Conservation (phyloP, 805 yeast genomes). For the Teunomyces atbi region DNA sequence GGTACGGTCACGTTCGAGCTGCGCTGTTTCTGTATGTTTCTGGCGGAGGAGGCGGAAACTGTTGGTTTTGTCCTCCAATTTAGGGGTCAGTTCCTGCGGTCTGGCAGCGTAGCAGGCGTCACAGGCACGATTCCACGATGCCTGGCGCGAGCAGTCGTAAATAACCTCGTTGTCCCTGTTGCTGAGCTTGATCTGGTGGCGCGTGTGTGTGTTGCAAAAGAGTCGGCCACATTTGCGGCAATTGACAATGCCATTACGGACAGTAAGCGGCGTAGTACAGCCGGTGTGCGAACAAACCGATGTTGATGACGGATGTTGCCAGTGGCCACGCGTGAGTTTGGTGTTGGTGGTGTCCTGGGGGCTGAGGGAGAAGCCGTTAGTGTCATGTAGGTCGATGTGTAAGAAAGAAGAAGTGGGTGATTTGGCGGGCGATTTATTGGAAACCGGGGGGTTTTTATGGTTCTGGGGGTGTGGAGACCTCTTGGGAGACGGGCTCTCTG, state of each 20-base stretch:
- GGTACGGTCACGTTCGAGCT: constrained; percentile 53
- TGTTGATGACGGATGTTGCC: constrained; percentile 49
- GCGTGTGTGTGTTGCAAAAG: constrained; percentile 65
- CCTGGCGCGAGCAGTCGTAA: constrained; percentile 32
- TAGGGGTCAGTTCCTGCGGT: constrained; percentile 47
- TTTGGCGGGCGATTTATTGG: constrained; percentile 1
- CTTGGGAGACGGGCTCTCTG: constrained; percentile 2
- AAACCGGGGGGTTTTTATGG: background rate
- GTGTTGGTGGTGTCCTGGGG: background rate
- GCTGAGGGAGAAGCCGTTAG: constrained; percentile 1
- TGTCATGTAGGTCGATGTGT: constrained; percentile 1
- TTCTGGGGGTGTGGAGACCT: background rate
- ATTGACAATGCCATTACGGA: constrained; percentile 59
- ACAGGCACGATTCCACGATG: constrained; percentile 75
- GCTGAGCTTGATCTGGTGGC: constrained; percentile 50
- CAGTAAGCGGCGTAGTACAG: constrained; percentile 45
- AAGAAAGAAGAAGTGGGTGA: background rate
- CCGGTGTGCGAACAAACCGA: constrained; percentile 36
- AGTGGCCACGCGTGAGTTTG: constrained; percentile 49
- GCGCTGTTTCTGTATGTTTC: constrained; percentile 43
- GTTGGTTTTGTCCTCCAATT: constrained; percentile 42
- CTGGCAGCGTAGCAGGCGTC: constrained; percentile 53
- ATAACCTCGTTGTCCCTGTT: constrained; percentile 28
- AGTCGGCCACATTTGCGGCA: constrained; percentile 77
- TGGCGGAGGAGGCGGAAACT: constrained; percentile 44